Conservation (phyloP, 768 basidiomycete species). For the Mycena galericulata region DNA sequence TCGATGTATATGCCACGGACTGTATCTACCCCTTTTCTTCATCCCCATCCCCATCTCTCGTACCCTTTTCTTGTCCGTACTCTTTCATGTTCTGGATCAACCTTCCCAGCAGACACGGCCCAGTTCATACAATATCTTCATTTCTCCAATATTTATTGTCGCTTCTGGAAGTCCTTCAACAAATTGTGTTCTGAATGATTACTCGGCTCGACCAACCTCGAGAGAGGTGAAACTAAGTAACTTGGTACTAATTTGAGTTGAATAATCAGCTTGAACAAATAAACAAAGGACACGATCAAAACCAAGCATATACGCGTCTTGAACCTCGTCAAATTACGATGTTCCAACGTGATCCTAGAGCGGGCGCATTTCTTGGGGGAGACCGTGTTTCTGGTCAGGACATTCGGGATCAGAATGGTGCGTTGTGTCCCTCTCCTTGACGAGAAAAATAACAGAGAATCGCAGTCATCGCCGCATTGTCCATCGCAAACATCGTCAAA, state of each 20-base stretch:
- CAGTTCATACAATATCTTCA: slow-evolving; percentile 23
- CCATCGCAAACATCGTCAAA: slow-evolving; percentile 98
- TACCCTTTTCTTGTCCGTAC: background rate
- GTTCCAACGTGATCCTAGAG: slow-evolving; percentile 93
- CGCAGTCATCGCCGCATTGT: slow-evolving; percentile 92
- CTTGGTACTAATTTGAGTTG: too few relatives aligned
- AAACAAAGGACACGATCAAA: slow-evolving; percentile 15
- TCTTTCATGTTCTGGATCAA: slow-evolving; percentile 19
- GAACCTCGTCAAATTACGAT: slow-evolving; percentile 49
- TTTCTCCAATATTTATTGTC: slow-evolving; percentile 33
- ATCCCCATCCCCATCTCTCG: background rate
- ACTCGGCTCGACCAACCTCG: too few relatives aligned
- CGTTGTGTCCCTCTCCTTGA: slow-evolving; percentile 35
- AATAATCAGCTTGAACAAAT: background rate
- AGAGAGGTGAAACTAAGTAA: too few relatives aligned
- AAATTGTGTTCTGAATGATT: background rate
- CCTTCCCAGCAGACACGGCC: slow-evolving; percentile 23
- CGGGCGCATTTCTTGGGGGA: slow-evolving; percentile 94
- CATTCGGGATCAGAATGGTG: slow-evolving; percentile 97
- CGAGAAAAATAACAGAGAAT: slow-evolving; percentile 9
- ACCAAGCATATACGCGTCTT: slow-evolving; percentile 29
- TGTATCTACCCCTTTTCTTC: slow-evolving; percentile 8
- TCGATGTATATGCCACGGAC: slow-evolving; percentile 30
- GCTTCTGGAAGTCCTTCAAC: slow-evolving; percentile 21
- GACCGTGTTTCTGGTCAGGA: slow-evolving; percentile 95